Base-by-base conservation (phyloP, 2,329 filamentous ascomycete genomes). In the Xylaria sp. region DNA sequence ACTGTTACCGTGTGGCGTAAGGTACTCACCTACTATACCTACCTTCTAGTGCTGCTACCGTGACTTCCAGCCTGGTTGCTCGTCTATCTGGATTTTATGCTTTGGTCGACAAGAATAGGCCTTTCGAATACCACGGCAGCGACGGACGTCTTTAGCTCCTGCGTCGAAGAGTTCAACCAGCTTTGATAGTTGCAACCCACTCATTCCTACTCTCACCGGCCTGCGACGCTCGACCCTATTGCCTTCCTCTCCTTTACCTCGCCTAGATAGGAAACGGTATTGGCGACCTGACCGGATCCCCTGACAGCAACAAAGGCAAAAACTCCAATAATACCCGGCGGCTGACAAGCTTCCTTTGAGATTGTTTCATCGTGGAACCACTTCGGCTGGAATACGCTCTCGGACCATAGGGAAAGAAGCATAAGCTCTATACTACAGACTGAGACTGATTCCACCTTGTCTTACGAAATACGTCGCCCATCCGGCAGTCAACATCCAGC, bases 361-460 rank as follows among this genome's bases (percentile, higher is more conserved):
- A 61, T 61, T 45, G 24, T 24, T 32, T 39, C 57, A 30, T 64
- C 64, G 60, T 45, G 45, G 39, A 61, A 65, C 32, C 30, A 19
- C 42, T n/a, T 42, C 36, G 9, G 34, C 61, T 62, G 54, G 39
- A 47, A 56, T 39, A 65, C 36, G 54, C 39, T 48, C 64, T 27
- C 34, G 21, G 34, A 17, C 61, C 19, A 24, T 32, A 58, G 21
- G 36, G 65, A 60, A 66, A 47, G 63, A 50, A 51, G 27, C 67
- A 60, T 58, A 51, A 58, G 57, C 12, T 55, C 48, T 53, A 53
- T 67, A 57, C 58, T 27, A 54, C 50, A 45, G 45, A 61, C 61
- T 58, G 61, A 68, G 61, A 70, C 61, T 24, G 32, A 55, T 55
- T 53, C 42, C 61, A 42, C 56, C 21, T 60, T 72, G 68, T 70